phyloP scores from a whole-genome alignment of 768 basidiomycete species.

The Leucosporidium yakuticum region DNA sequence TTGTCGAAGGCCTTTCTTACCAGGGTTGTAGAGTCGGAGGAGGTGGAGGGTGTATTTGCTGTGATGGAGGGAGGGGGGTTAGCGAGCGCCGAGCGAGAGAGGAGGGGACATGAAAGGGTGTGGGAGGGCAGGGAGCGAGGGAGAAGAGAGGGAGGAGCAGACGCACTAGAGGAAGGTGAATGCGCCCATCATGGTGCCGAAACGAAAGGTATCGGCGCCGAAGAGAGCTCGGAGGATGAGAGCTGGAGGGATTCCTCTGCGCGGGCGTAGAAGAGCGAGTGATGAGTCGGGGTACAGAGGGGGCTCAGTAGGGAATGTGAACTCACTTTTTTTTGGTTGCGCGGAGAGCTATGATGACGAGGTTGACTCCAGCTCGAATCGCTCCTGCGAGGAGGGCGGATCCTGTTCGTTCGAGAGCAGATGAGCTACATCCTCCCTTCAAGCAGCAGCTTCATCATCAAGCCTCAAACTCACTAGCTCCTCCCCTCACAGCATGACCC shows the following conservation, averaged over 20 bases:
- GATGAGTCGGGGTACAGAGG: no score
- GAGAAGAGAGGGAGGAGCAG: slow-evolving; percentile 32
- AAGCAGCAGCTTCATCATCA: slow-evolving; percentile 2
- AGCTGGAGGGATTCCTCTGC: slow-evolving; percentile 59
- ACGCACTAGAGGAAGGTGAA: slow-evolving; percentile 50
- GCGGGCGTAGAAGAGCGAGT: neutral
- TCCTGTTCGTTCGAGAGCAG: slow-evolving; percentile 48
- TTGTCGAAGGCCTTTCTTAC: slow-evolving; percentile 48
- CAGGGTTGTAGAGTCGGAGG: slow-evolving; percentile 38
- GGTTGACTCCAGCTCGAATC: slow-evolving; percentile 74
- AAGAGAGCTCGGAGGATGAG: slow-evolving; percentile 76
- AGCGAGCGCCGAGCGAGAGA: slow-evolving; percentile 41
- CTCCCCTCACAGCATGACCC: slow-evolving; percentile 65
- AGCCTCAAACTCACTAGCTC: slow-evolving; percentile 56
- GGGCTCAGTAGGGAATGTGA: neutral
- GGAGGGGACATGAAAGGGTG: no score
- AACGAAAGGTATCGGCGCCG: slow-evolving; percentile 72
- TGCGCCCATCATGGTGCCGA: slow-evolving; percentile 78
- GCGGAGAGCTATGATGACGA: slow-evolving; percentile 69
- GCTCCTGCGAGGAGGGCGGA: slow-evolving; percentile 73
- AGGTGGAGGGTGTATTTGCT: slow-evolving; percentile 53
- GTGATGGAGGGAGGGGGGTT: neutral
- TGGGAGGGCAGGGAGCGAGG: no score
- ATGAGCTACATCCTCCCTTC: neutral
- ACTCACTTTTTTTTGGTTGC: slow-evolving; percentile 62